Evolutionary conservation across 495 filamentous ascomycete genomes (phyloP), one percentile per base, ranked within the genome.

Genomic region (Aspergillus sparsus): DNA sequence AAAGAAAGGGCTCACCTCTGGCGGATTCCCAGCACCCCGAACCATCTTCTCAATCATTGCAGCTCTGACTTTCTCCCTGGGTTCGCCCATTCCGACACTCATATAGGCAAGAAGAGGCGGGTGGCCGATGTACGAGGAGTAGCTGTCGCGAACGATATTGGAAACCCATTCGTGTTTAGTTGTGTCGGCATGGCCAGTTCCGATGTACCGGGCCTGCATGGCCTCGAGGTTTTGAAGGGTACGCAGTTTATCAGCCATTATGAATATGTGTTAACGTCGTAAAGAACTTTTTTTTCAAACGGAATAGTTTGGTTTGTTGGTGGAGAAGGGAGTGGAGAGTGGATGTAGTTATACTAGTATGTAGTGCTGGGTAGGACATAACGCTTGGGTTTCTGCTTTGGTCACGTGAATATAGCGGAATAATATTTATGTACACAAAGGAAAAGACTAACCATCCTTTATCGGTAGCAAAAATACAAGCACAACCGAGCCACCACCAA

Each of bases 181-280:
- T 8, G 95, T 98, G 77, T 99, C 94, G 52, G 94, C 91, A 75
- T 97, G 93, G n/a, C 95, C 95, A 10, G 93, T 98, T 70, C 94
- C 94, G 68, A 98, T 80, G 79, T 94, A 95, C 51, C 92, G 92
- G 66, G 91, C 84, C 76, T 98, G 94, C 10, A 98, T 89, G 61
- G 89, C 85, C 77, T 98, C 95, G 67, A 99, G 93, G 69, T 98
- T 94, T 75, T 98, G 95, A 58, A 93, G 89, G 12, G 92, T 92
- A 72, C 95, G 92, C 61, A 98, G 89, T 79, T 98, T 98, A 83
- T 98, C 94, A 66, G 94, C 94, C 94, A 81, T 81, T 68, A 56
- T 78, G 64, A 37, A 12, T 49, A 7, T 55, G 7, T 51, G 10
- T 41, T 35, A 39, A 13, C 39, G 15, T 42, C 13, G 32, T 54